phyloP scores from a whole-genome alignment of 108 stramenopile genomes.

The Pseudonitzschia pungens region DNA sequence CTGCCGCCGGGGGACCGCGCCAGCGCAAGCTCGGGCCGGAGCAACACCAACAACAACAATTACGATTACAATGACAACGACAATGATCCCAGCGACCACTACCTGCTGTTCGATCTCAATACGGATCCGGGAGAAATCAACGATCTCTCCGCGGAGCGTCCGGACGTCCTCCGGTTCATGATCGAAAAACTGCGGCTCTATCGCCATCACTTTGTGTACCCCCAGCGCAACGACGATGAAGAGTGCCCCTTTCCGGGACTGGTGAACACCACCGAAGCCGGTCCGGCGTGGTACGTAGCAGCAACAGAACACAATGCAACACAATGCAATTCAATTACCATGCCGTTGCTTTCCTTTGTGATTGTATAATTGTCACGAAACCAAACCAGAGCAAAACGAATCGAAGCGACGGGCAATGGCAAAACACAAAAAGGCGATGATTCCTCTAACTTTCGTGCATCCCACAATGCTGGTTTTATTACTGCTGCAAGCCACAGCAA shows the following conservation, averaged over 20 bases:
- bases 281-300: constrained; percentile 2
- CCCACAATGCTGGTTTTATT: too few relatives aligned
- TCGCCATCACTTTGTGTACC: constrained; percentile 28
- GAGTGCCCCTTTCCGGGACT: constrained; percentile 17
- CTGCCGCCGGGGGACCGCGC: constrained; percentile 12
- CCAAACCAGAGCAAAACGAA: too few relatives aligned
- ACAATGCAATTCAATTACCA: background rate
- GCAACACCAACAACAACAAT: background rate
- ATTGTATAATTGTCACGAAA: background rate
- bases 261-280: background rate
- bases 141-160: constrained; percentile 12
- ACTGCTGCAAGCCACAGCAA: too few relatives aligned
- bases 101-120: constrained; percentile 32
- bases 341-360: too few relatives aligned
- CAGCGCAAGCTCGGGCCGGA: too few relatives aligned
- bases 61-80: background rate
- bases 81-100: constrained; percentile 3
- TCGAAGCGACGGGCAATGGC: too few relatives aligned
- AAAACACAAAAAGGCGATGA: too few relatives aligned
- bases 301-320: too few relatives aligned
- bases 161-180: constrained; percentile 17
- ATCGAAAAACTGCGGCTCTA: constrained; percentile 18
- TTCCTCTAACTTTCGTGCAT: too few relatives aligned
- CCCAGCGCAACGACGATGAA: constrained; percentile 18
- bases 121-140: constrained; percentile 24